phyloP scores from a whole-genome alignment of 495 filamentous ascomycete species.

The Neohortaea acidophila region DNA sequence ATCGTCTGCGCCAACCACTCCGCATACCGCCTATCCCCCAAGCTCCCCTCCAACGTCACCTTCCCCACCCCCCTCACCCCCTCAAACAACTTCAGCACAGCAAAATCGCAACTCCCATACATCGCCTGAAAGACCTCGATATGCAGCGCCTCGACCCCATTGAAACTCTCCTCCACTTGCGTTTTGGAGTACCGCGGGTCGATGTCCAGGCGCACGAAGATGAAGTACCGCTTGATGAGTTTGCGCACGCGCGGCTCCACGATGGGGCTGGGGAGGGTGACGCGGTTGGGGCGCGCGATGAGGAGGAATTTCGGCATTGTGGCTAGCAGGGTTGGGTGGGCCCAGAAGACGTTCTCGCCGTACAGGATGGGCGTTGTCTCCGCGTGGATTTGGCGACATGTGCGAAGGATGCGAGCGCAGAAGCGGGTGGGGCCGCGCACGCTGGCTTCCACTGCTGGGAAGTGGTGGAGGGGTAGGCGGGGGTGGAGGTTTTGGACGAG shows the following conservation, averaged over 20 bases:
- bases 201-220: slow-evolving; percentile 33
- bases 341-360: slow-evolving; percentile 32
- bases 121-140: slow-evolving; percentile 33
- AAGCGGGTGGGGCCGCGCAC: not conserved
- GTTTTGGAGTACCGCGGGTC: slow-evolving; percentile 26
- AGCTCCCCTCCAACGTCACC: slow-evolving; percentile 30
- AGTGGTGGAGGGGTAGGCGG: not conserved
- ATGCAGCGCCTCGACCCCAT: slow-evolving; percentile 30
- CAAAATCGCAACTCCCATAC: slow-evolving; percentile 29
- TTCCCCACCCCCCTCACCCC: slow-evolving; percentile 35
- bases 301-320: slow-evolving; percentile 29
- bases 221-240: slow-evolving; percentile 24
- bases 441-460: not conserved
- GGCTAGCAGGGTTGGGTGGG: slow-evolving; percentile 34
- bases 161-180: slow-evolving; percentile 27
- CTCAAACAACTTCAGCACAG: slow-evolving; percentile 33
- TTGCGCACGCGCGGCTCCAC: slow-evolving; percentile 17
- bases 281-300: slow-evolving; percentile 1
- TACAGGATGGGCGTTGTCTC: slow-evolving; percentile 23
- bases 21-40: slow-evolving; percentile 29
- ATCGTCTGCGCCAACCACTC: slow-evolving; percentile 33
- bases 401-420: slow-evolving; percentile 15
- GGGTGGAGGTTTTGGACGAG: slow-evolving; percentile 7
- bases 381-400: slow-evolving; percentile 18
- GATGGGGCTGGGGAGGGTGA: slow-evolving; percentile 20